Base-by-base conservation (phyloP, 202 grass and related monocot genomes). In the Brachypodium distachyon region DNA sequence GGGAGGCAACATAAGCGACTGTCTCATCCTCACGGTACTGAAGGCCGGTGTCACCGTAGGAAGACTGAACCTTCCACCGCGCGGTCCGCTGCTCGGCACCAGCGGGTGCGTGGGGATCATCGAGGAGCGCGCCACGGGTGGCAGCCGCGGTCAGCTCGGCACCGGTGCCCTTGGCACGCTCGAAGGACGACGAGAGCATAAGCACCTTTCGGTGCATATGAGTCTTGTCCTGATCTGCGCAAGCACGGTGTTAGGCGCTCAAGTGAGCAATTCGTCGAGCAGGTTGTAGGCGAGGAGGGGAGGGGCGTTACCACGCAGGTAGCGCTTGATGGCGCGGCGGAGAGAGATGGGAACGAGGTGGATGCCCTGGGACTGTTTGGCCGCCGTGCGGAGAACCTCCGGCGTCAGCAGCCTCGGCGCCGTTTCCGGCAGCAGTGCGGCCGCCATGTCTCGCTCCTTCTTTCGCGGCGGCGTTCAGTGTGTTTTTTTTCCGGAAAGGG, bases 131-230 rank as follows among this genome's bases (percentile, higher is more conserved):
- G 38, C 80, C 71, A 2, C 89, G 88, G n/a, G 84, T 84, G 53
- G 89, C 57, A 5, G 91, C 86, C 29, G 89, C 89, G 6, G 91
- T 82, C 9, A 98, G 89, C 82, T 98, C 89, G 25, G 78, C 77
- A n/a, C 89, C 87, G 6, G 87, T 76, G 58, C 89, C 87, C 87
- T 98, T 98, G 36, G 93, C 77, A 18, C 79, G 83, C 50, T 85
- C 84, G 80, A 97, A 92, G 40, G 91, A 92, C 34, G 90, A 72
- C 28, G 94, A 97, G n/a, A 97, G 88, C 27, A 75, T 79, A 40
- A 92, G 70, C 49, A 97, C 95, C 72, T 97, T 97, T 9, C 91
- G 85, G 74, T 90, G 93, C 94, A 97, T 92, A 73, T 97, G 94
- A 37, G 40, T 36, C 56, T 92, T 92, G 74, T 87, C 81, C 78